Evolutionary conservation across 306 rosid species (phyloP), one percentile per base, ranked within the genome.

Genomic region (Trifolium repens): DNA sequence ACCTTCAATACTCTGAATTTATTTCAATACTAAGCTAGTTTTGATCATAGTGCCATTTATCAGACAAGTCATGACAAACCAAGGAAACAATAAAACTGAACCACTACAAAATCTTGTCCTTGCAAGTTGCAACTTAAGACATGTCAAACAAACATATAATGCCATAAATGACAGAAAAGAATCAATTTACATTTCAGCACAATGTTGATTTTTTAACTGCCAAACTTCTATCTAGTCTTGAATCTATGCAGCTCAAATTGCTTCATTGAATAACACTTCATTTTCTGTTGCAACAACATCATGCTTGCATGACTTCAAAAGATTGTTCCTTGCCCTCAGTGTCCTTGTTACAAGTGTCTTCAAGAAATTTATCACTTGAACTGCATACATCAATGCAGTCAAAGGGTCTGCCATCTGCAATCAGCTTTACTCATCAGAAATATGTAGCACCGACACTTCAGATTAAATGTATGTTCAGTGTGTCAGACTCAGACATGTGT

Each of bases 341-440:
- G 86, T 86, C 78, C 80, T 88, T 55, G 80, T 9, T 70, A 90
- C 79, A n/a, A 88, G 92, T 54, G 79, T 86, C 83, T 82, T 86
- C 73, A 90, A 89, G 77, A 88, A 86, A 83, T 90, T 85, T 91
- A 90, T 90, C 74, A 90, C 96, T 86, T 88, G 91, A 58, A 88
- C 96, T 34, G 91, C 93, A 85, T 90, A 86, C 91, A 86, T 88
- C 88, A 90, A 70, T 74, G 96, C 96, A 34, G 87, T 90, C 81
- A 90, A 79, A 17, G 93, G 89, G 58, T 88, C 96, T 24, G 81
- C 89, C 92, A 90, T 86, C 96, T 90, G 88, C 84, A 76, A 70
- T 39, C 73, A 68, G 57, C 47, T 16, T 63, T 37, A 37, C 47
- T 11, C 50, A 47, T 62, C 10, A 47, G 61, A n/a, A 46, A 32